Base-by-base conservation (phyloP, 2,329 filamentous ascomycete species). In the Lachnellula occidentalis region DNA sequence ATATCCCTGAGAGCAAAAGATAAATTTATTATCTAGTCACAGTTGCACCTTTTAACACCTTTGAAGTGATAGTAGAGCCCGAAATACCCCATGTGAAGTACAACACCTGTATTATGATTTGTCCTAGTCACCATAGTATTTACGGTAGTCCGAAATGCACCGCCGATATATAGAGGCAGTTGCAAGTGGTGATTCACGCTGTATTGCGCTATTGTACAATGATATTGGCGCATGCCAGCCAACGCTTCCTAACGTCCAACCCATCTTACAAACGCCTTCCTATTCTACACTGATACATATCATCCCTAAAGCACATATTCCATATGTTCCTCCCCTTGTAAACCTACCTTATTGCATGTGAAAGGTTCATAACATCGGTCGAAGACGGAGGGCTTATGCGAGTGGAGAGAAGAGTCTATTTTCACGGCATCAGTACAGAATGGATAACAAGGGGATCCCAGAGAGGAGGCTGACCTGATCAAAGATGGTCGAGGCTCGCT, bases 401-500 rank as follows among this genome's bases (percentile, higher is more conserved):
- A 86, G 81, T 59, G 83, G 83, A 53, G 82, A 85, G 63, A 86
- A 76, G 60, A 85, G 78, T 69, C 82, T 85, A 53, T 17, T 19
- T 24, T 52, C 17, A 27, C 27, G 36, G 45, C 4, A 57, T 72
- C 51, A 71, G 67, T 54, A 54, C 21, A 7, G n/a, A 17, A 42
- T 31, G 9, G 14, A 17, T 17, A 36, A 19, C 27, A 31, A 31
- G 1, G 8, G 41, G 24, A 48, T 43, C 34, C 12, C 43, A 21
- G 34, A 41, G 24, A 15, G 24, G 8, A 2, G 51, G 75, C 58
- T 56, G 74, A 88, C 85, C 83, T 83, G 75, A 89, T 87, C 65
- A 89, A 71, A 45, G 90, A 86, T 53, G 94, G 94, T 71, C 88
- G 85, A 41, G 94, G 94, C 72, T 92, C 88, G 78, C 92, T 97